Evolutionary conservation across 495 filamentous ascomycete species (phyloP), one percentile per base, ranked within the genome.

Genomic region (Aspergillus egyptiacus): DNA sequence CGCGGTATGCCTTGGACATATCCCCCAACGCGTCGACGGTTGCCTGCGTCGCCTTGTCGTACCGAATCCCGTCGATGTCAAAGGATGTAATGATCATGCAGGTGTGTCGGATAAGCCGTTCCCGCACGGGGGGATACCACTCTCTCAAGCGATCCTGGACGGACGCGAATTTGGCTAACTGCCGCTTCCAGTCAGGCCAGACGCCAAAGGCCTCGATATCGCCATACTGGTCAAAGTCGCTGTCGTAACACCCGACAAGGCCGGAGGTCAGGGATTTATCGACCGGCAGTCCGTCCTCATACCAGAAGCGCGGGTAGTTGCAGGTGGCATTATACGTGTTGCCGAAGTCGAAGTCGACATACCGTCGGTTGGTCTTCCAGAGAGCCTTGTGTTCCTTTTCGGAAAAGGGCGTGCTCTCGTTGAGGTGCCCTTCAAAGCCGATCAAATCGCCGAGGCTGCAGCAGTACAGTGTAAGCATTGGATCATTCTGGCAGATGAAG

Each of bases 81-180:
- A 86, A 64, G 33, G 70, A 74, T 13, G 58, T 51, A 35, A 87
- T 81, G 5, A 78, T 66, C 62, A 86, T 78, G 57, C 83, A 87
- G 2, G 83, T 81, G 51, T 86, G 84, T n/a, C 72, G 76, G 36
- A 78, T 70, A 31, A 88, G 63, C 31, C 79, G 75, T 25, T 76
- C 68, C 14, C 71, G 62, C 0, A 86, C 84, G 18, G 69, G 66
- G 1, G 81, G 78, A 5, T 74, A 53, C 84, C 84, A 87, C 46
- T 86, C 84, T 9, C 84, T 77, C 14, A 88, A 66, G 48, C 84
- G 81, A 60, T 88, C 84, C 64, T 88, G 84, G 1, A 86, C 84
- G 30, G 76, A 84, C n/a, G 82, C 81, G 60, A 87, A 87, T 53
- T 86, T 87, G 9, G 83, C 76, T 35, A 88, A 68, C 63, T 87